phyloP scores from a whole-genome alignment of 495 filamentous ascomycete genomes.

The Diplogelasinospora grovesii region DNA sequence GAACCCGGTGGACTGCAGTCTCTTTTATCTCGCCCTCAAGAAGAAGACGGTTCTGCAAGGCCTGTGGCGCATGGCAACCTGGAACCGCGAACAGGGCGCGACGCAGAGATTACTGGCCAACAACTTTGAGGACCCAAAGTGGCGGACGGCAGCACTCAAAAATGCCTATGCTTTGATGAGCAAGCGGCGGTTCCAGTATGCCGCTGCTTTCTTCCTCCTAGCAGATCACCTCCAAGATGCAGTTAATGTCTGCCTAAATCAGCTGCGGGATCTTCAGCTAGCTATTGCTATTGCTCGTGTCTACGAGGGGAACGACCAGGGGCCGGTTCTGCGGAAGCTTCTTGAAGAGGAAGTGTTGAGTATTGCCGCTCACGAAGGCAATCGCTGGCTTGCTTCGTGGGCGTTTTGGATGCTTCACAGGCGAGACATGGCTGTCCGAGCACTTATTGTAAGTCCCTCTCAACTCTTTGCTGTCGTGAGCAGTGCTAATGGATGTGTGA shows the following conservation, averaged over 20 bases:
- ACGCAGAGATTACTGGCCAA: conserved; percentile 75
- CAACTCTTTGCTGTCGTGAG: background rate
- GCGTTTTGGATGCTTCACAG: conserved; percentile 88
- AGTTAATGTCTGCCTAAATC: conserved; percentile 73
- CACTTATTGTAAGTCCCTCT: conserved; percentile 54
- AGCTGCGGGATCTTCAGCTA: conserved; percentile 81
- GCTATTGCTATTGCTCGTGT: conserved; percentile 84
- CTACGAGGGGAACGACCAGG: conserved; percentile 82
- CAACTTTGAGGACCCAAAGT: conserved; percentile 78
- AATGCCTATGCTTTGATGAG: conserved; percentile 97
- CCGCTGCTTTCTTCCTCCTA: conserved; percentile 90
- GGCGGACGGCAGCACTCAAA: conserved; percentile 88
- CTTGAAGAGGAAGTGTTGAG: conserved; percentile 75
- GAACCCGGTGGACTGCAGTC: conserved; percentile 88
- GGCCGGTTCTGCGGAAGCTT: conserved; percentile 64
- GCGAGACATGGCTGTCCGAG: conserved; percentile 77
- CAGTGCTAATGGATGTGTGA: conserved; percentile 8
- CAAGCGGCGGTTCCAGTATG: conserved; percentile 89
- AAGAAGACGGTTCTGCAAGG: conserved; percentile 92
- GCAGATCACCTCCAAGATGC: conserved; percentile 82
- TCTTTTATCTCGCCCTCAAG: conserved; percentile 83
- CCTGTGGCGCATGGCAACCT: conserved; percentile 90
- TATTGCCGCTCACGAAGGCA: conserved; percentile 70
- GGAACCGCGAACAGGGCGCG: conserved; percentile 77
- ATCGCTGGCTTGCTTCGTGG: conserved; percentile 94